Base-by-base conservation (phyloP, 768 basidiomycete species). In the Tubosaeta sp. region DNA sequence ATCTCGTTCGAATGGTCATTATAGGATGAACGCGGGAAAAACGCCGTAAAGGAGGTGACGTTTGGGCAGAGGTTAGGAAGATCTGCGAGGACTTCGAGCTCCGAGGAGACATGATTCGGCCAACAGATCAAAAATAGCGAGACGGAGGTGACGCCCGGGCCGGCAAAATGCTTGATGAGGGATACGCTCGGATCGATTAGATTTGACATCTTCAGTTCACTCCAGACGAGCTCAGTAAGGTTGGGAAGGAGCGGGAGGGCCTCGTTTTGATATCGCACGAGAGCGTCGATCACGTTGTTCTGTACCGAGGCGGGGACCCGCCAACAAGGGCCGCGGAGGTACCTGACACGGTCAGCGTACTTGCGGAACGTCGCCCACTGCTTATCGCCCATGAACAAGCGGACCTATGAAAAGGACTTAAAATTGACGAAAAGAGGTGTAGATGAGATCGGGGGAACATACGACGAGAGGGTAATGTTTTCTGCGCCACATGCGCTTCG, bases 1-100 rank as follows among this genome's bases (percentile, higher is more conserved):
- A 65, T 63, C 56, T 63, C 59, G 8, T 27, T 53, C 2, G 61
- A 65, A n/a, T 63, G 51, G 43, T 65, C 63, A 24, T 55, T 62
- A 35, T 65, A 58, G 2, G 63, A 65, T 1, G 61, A 65, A 12
- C 59, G 61, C 3, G 64, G 64, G 24, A 65, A 66, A 30, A 48
- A 59, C 3, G 51, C 55, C 4, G 64, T 63, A 38, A 68, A 66
- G 2, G 61, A 61, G 1, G 52, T 58, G 24, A 66, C 56, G 19
- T 68, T 61, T 11, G 66, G 64, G 44, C 64, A 66, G 7, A 56
- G 38, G 0, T 45, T 51, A 0, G 61, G 59, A 19, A 66, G 43
- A 27, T 59, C 46, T 1, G 58, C 49, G 6, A 66, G 58, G 24
- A 66, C 56, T 2, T 46, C 57, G 13, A 49, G 40, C 34, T 66